Conservation (phyloP, 106 monocot species). For the Apostasia ramifera region DNA sequence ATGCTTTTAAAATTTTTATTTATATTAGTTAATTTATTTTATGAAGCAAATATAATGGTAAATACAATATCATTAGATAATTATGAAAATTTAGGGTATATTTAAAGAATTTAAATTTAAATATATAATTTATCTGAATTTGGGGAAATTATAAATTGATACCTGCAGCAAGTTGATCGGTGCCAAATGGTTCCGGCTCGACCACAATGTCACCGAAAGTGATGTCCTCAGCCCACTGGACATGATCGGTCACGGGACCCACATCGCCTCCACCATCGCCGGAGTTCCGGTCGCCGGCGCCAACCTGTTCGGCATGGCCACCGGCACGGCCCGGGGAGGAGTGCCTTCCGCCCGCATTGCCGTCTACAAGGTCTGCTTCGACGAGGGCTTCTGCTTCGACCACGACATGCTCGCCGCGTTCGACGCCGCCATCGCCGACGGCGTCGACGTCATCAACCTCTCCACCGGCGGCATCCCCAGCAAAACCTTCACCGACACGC, state of each 20-base stretch:
- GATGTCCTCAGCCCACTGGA: constrained; percentile 9
- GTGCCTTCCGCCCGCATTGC: constrained; percentile 23
- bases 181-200: constrained; percentile 12
- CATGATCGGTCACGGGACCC: constrained; percentile 24
- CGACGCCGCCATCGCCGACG: constrained; percentile 20
- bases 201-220: background rate
- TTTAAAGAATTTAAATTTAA: too few relatives aligned
- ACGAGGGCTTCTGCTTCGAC: constrained; percentile 4
- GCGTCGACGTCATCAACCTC: constrained; percentile 19
- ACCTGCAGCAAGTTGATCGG: constrained; percentile 18
- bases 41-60: too few relatives aligned
- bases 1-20: too few relatives aligned
- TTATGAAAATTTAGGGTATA: too few relatives aligned
- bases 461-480: constrained; percentile 8
- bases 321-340: constrained; percentile 15
- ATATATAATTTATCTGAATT: background rate
- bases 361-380: constrained; percentile 32
- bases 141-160: background rate
- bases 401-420: constrained; percentile 12
- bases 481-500: constrained; percentile 15
- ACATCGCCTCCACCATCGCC: constrained; percentile 22
- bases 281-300: constrained; percentile 12
- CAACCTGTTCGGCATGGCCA: constrained; percentile 13
- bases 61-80: too few relatives aligned
- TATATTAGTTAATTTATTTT: too few relatives aligned